Evolutionary conservation across 2,329 filamentous ascomycete genomes (phyloP).

Genomic region (Chrysoporthe austroafricana): DNA sequence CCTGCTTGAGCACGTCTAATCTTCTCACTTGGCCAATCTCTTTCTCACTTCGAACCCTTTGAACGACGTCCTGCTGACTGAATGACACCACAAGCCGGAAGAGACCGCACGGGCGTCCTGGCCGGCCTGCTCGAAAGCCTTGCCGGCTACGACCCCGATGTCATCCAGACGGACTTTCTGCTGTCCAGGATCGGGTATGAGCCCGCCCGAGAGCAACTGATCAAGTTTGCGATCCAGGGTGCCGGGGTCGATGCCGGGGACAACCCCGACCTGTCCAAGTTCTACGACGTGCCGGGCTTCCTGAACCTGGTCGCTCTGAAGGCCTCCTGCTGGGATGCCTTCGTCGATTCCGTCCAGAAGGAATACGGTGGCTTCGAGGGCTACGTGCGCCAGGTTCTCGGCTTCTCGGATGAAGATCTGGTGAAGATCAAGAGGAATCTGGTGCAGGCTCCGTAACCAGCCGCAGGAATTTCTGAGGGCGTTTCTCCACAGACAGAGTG

Average conservation of each 20-base stretch:
- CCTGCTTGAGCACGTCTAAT: background rate
- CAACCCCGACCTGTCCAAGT: slow-evolving; percentile 34
- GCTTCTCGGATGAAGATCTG: slow-evolving; percentile 51
- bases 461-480: background rate
- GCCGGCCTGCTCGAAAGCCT: slow-evolving; percentile 55
- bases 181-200: slow-evolving; percentile 59
- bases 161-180: slow-evolving; percentile 54
- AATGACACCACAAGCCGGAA: slow-evolving; percentile 46
- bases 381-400: slow-evolving; percentile 50
- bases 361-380: slow-evolving; percentile 54
- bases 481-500: too few species aligned
- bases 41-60: background rate
- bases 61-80: background rate
- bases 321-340: slow-evolving; percentile 49
- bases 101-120: slow-evolving; percentile 58
- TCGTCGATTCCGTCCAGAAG: slow-evolving; percentile 47
- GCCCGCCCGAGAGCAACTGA: slow-evolving; percentile 52
- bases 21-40: background rate
- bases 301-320: slow-evolving; percentile 51
- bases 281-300: slow-evolving; percentile 50
- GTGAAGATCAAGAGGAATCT: slow-evolving; percentile 53
- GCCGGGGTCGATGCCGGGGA: slow-evolving; percentile 34
- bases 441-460: slow-evolving; percentile 25
- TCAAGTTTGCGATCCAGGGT: slow-evolving; percentile 44
- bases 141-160: slow-evolving; percentile 49